Base-by-base conservation (phyloP, 345 rosid genomes). In the Citropsis articulata region DNA sequence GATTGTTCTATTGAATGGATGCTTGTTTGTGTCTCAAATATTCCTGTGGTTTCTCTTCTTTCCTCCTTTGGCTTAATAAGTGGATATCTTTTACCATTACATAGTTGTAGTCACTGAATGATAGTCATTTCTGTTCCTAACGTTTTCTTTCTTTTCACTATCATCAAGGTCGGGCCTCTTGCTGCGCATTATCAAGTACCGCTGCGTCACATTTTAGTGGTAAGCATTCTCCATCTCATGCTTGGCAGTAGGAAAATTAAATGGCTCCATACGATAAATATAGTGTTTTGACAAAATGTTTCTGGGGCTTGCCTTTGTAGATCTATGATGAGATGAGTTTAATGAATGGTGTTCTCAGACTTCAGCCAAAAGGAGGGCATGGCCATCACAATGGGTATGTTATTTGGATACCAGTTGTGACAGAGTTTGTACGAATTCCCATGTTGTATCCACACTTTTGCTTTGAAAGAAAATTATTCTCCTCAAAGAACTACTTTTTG, bases 171-270 rank as follows among this genome's bases (percentile, higher is more conserved):
- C 86, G 98, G 97, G 78, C 91, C 97, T 40, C 95, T 95, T 81
- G 98, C 98, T 76, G 91, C 98, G 33, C 81, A 92, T 74, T 95
- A 93, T 85, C 93, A 87, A 90, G 91, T 95, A 65, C 98, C 98
- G 45, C 69, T 95, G 80, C 97, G 95, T 3, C 97, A 93, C 84
- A 88, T 93, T 82, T 79, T 95, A 79, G 30, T 93, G 97, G 97
- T 95, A 87, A 45, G 72, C 73, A 48, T 71, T 61, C 50, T n/a
- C 9, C 16, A 31, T 25, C 64, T 65, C 9, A n/a, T 60, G 3
- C 28, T 53, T 7, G 1, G 64, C 50, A 66, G 35, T 65, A 75
- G 16, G 35, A 63, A 63, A 31, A n/a, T 35, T 18, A 10, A 21
- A 16, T 38, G 16, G 30, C 33, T 53, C 25, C 7, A 2, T 7